Percentiles rank a stretch among this genome's conserved stretches.
phyloP scores from a whole-genome alignment of 305 asterid species.

The Lippia alba region DNA sequence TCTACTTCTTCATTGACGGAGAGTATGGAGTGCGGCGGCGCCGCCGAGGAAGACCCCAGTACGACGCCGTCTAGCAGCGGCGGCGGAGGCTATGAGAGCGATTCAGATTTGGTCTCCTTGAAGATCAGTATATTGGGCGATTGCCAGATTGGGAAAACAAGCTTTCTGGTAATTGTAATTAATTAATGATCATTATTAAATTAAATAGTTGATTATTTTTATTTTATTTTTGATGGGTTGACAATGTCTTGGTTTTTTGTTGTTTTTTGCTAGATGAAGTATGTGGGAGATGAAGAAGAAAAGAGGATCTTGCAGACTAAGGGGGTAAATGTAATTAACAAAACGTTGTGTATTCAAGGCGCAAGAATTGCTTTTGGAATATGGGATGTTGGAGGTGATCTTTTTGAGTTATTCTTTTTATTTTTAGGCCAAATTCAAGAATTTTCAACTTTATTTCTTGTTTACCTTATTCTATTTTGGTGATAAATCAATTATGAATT shows the following conservation, averaged over 20 bases:
- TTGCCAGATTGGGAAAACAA: slow-evolving; percentile 78
- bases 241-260: background rate
- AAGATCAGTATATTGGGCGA: slow-evolving; percentile 77
- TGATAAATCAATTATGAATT: too few species aligned
- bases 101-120: slow-evolving; percentile 68
- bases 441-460: background rate
- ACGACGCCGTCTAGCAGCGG: slow-evolving; percentile 43
- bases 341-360: slow-evolving; percentile 51
- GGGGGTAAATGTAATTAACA: slow-evolving; percentile 68
- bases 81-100: slow-evolving; percentile 53
- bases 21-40: background rate
- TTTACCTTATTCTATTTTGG: too few species aligned
- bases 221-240: background rate
- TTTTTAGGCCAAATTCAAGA: background rate
- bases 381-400: slow-evolving; percentile 71
- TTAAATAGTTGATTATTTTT: background rate
- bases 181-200: background rate
- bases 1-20: background rate
- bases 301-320: slow-evolving; percentile 56
- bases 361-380: slow-evolving; percentile 65
- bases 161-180: slow-evolving; percentile 65
- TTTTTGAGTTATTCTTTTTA: too few species aligned
- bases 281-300: slow-evolving; percentile 69
- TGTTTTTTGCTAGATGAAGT: slow-evolving; percentile 50
- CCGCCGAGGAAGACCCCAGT: slow-evolving; percentile 18